phyloP scores from a whole-genome alignment of 768 basidiomycete genomes.

The Xanthoconium purpureum region DNA sequence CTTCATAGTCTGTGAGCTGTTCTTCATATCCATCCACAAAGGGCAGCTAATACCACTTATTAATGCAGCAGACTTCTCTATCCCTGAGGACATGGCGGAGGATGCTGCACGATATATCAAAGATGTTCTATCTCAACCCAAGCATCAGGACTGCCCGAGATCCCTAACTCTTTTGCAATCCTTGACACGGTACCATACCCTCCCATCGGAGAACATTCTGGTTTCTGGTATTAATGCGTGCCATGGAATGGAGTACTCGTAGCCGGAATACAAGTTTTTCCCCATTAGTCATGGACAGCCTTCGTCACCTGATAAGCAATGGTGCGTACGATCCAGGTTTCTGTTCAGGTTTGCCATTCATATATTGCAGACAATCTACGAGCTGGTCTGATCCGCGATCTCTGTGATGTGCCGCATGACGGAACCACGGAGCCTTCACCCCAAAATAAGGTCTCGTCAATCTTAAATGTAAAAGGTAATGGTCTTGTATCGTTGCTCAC shows the following conservation, averaged over 20 bases:
- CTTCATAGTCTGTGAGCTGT: background rate
- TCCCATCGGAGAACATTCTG: no score
- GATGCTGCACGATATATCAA: background rate
- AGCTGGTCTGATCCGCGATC: background rate
- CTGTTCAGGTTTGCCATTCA: background rate
- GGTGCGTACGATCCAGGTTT: no score
- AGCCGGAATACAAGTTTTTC: no score
- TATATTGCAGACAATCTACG: background rate
- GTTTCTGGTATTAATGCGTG: no score
- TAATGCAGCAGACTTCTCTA: background rate
- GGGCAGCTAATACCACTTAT: background rate
- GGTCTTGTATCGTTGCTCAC: no score
- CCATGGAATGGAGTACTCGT: no score
- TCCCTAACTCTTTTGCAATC: no score
- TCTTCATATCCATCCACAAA: background rate
- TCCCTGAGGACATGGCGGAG: background rate
- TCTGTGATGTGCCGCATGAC: background rate
- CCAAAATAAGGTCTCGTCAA: background rate
- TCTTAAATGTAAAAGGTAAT: background rate
- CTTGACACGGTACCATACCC: no score
- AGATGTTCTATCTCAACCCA: background rate
- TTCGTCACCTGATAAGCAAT: background rate
- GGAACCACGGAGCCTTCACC: background rate
- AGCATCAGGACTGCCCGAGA: background rate
- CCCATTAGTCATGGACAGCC: background rate